Evolutionary conservation across 2,329 filamentous ascomycete species (phyloP).

Genomic region (Corinectria fuckeliana): DNA sequence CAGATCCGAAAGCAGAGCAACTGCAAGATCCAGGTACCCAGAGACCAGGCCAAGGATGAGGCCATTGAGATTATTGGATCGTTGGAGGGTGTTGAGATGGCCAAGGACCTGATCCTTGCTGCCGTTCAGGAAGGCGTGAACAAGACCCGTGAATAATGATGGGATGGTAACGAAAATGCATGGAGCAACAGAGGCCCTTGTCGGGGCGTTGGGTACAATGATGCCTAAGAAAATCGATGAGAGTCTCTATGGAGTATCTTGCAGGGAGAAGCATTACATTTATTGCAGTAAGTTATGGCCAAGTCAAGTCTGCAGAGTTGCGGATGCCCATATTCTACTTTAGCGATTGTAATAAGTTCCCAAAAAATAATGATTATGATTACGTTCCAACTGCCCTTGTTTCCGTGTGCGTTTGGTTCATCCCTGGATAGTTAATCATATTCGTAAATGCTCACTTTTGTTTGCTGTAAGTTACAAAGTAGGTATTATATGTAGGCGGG

Average conservation of each 20-base stretch:
- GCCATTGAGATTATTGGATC: conserved; percentile 89
- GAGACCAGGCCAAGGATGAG: conserved; percentile 75
- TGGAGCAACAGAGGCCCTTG: background rate
- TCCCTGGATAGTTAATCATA: background rate
- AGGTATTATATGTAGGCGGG: background rate
- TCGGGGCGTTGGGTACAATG: conserved; percentile 2
- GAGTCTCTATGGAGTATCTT: conserved; percentile 24
- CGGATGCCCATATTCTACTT: conserved; percentile 10
- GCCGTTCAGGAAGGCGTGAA: conserved; percentile 71
- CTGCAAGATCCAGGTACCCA: conserved; percentile 92
- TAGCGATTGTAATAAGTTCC: conserved; percentile 28
- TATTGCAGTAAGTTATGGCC: conserved; percentile 14
- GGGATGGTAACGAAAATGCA: background rate
- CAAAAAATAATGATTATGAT: conserved; percentile 24
- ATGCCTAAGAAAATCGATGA: conserved; percentile 9
- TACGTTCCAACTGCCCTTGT: background rate
- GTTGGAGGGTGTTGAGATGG: conserved; percentile 81
- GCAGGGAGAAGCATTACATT: conserved; percentile 21
- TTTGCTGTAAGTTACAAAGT: background rate
- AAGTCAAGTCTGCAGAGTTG: background rate
- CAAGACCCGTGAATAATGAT: conserved; percentile 41
- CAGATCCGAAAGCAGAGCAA: conserved; percentile 89
- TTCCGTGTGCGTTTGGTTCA: background rate
- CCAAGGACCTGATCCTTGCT: conserved; percentile 86
- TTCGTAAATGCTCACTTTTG: background rate